Conservation (phyloP, 306 rosid species). For the Gastrolobium bilobum region DNA sequence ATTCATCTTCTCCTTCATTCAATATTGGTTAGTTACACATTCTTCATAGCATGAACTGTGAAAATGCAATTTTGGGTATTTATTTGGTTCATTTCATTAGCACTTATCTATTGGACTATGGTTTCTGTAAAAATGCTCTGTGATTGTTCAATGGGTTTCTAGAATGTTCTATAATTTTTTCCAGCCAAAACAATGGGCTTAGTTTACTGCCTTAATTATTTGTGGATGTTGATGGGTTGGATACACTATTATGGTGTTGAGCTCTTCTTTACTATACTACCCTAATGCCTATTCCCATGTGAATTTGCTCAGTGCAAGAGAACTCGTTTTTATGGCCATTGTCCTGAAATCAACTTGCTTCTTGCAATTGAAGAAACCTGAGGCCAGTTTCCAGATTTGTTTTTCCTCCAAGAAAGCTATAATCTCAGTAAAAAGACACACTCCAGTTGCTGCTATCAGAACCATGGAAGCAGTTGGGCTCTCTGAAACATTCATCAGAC, state of each 20-base stretch:
- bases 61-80: background rate
- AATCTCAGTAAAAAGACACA: conserved; percentile 53
- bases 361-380: conserved; percentile 62
- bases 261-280: conserved; percentile 23
- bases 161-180: conserved; percentile 13
- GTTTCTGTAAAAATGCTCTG: background rate
- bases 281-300: conserved; percentile 12
- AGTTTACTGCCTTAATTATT: background rate
- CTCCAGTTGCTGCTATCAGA: conserved; percentile 71
- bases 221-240: conserved; percentile 24
- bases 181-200: conserved; percentile 2
- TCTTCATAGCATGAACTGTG: background rate
- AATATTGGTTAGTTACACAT: background rate
- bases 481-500: conserved; percentile 74
- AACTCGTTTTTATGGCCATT: conserved; percentile 58
- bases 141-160: conserved; percentile 36
- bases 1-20: background rate
- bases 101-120: background rate
- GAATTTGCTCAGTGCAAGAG: conserved; percentile 42
- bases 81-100: conserved; percentile 31
- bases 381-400: conserved; percentile 44
- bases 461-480: conserved; percentile 65
- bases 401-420: conserved; percentile 46
- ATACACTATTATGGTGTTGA: background rate
- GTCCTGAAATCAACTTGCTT: conserved; percentile 66